Evolutionary conservation across 768 basidiomycete species (phyloP), one percentile per base, ranked within the genome.

Genomic region (Hysterangium stoloniferum): DNA sequence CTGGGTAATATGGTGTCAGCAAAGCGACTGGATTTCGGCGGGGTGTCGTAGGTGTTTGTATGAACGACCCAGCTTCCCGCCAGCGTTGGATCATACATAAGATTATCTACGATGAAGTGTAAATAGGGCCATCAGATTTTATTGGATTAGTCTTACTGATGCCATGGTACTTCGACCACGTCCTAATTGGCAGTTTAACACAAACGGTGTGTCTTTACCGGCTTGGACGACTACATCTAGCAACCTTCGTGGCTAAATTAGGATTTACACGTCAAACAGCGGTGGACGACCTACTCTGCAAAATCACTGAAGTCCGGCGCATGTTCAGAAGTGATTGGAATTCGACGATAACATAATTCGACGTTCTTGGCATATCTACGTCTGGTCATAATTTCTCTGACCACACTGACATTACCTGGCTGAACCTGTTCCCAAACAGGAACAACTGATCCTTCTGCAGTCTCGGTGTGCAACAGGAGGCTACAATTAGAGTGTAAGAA

Each of bases 111-210:
- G 57, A 8, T 95, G 64, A 94, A 94, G 96, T 83, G 75, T 57
- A 86, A 78, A 45, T 94, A 88, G 25, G 97, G 73, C 20, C 91
- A 69, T 34, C 97, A 71, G 48, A 94, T 77, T 36, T 94, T 76
- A 9, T 3, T 5, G 32, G 25, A 0, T 22, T 19, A 33, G 7
- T 62, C 82, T 56, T 49, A 87, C 88, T 15, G 93, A 87, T n/a
- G 91, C 83, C 43, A 92, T 67, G 0, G 94, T 95, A 54, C 91
- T 94, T 58, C 96, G 75, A 8, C 95, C 94, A 27, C 91, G 75
- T 4, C 92, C 95, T 12, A 99, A 78, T 61, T 99, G 96, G 59
- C 94, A 96, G 61, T 98, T 99, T 31, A 99, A 77, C 15, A 99
- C 83, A 52, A 98, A 86, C 1, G 86, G 86, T 0, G 86, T 84